Percentiles rank a stretch among this genome's conserved stretches.
These are phyloP conservation scores for Boeremia exigua DNA, from an alignment of 2,329 filamentous ascomycete genomes.

Conservation along the genomic window DNA sequence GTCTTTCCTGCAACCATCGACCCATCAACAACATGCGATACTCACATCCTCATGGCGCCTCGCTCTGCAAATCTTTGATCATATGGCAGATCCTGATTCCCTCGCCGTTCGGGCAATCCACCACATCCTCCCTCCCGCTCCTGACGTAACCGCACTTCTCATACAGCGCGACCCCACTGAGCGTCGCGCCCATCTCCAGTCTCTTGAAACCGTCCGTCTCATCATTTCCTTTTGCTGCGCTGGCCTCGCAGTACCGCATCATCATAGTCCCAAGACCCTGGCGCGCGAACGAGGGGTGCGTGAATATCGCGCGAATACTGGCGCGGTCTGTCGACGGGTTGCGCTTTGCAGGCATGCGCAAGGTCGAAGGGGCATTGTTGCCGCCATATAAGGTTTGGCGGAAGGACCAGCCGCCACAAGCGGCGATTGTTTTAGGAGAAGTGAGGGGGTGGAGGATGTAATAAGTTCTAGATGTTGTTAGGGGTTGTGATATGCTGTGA, in stretches of 20 bases:
- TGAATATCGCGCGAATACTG: constrained; percentile 47
- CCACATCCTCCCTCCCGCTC: constrained; percentile 42
- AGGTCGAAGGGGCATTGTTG: constrained; percentile 37
- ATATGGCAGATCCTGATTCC: constrained; percentile 43
- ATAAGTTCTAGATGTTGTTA: constrained; percentile 32
- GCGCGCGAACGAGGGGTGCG: constrained; percentile 37
- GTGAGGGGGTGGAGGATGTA: constrained; percentile 40
- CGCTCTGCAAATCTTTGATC: constrained; percentile 34
- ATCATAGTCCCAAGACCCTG: constrained; percentile 46
- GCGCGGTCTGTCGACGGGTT: constrained; percentile 38
- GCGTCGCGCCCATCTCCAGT: constrained; percentile 46
- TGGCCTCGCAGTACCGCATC: constrained; percentile 46
- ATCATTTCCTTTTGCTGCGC: constrained; percentile 24
- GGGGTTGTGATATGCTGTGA: not conserved
- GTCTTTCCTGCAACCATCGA: not conserved
- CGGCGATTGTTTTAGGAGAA: constrained; percentile 32
- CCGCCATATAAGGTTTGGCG: constrained; percentile 44
- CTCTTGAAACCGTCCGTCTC: constrained; percentile 32
- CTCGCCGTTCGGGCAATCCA: constrained; percentile 44
- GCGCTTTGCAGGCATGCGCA: constrained; percentile 40
- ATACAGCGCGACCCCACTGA: constrained; percentile 44
- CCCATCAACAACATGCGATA: not conserved
- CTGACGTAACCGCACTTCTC: constrained; percentile 44
- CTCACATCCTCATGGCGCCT: not conserved
- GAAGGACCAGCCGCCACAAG: constrained; percentile 48